phyloP scores from a whole-genome alignment of 768 basidiomycete genomes.

The Polyporus arcularius region DNA sequence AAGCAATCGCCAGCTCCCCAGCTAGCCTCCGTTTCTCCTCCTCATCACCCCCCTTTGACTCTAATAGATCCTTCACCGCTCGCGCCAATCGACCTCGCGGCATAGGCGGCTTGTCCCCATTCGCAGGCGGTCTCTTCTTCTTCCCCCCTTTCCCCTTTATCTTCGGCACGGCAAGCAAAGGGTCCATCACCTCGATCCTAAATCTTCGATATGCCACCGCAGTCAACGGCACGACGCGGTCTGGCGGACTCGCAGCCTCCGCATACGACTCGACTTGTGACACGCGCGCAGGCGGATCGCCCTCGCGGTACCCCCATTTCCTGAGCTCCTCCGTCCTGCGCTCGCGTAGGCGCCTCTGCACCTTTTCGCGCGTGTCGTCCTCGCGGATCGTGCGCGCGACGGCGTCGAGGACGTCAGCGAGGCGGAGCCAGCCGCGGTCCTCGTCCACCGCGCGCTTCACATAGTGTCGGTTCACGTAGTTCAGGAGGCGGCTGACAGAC shows the following conservation, averaged over 20 bases:
- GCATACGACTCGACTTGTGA: slow-evolving; percentile 67
- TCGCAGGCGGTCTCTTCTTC: slow-evolving; percentile 45
- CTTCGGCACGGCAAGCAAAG: slow-evolving; percentile 68
- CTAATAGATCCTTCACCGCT: slow-evolving; percentile 64
- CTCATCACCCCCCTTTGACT: slow-evolving; percentile 47
- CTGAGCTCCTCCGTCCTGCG: slow-evolving; percentile 61
- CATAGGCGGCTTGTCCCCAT: slow-evolving; percentile 39
- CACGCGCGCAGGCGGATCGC: slow-evolving; percentile 47
- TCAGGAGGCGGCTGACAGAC: slow-evolving; percentile 71
- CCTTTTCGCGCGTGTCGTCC: slow-evolving; percentile 58
- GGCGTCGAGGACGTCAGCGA: slow-evolving; percentile 64
- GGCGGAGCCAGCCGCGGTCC: slow-evolving; percentile 75
- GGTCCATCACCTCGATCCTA: slow-evolving; percentile 71
- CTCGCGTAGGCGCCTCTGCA: slow-evolving; percentile 60
- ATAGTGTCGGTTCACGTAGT: slow-evolving; percentile 71
- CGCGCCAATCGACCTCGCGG: slow-evolving; percentile 72
- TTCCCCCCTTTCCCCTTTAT: slow-evolving; percentile 50
- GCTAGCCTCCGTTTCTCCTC: slow-evolving; percentile 50
- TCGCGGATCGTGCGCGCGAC: slow-evolving; percentile 54
- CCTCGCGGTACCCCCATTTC: slow-evolving; percentile 69
- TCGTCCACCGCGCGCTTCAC: slow-evolving; percentile 79
- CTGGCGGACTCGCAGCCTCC: slow-evolving; percentile 69
- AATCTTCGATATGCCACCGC: slow-evolving; percentile 73
- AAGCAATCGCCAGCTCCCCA: slow-evolving; percentile 48
- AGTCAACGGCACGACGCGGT: slow-evolving; percentile 64